These are phyloP conservation scores for Phytophthora rubi DNA, from an alignment of 352 stramenopile species.

Conservation along the genomic window DNA sequence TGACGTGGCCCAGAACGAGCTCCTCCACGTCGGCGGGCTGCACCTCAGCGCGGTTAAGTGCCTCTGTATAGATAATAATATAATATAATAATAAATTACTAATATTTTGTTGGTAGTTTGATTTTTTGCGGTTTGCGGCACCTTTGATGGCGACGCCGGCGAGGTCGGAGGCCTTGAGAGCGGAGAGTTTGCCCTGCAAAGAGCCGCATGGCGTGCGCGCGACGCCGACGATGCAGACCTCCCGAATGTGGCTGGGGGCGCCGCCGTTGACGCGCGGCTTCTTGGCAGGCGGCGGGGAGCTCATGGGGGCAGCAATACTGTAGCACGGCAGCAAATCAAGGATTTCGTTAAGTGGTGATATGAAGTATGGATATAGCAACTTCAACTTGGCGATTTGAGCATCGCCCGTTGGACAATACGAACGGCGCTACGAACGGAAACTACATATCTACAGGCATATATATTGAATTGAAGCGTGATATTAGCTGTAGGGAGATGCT, in stretches of 20 bases:
- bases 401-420: too few species aligned
- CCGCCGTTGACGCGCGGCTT: constrained; percentile 18
- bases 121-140: constrained; percentile 3
- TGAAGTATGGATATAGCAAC: neutral
- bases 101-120: too few species aligned
- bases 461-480: too few species aligned
- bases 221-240: constrained; percentile 94
- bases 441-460: too few species aligned
- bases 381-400: neutral
- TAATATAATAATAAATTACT: too few species aligned
- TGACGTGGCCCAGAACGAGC: constrained; percentile 95
- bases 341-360: constrained; percentile 9
- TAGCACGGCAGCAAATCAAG: too few species aligned
- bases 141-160: constrained; percentile 87
- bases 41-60: constrained; percentile 58
- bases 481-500: too few species aligned
- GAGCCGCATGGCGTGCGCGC: constrained; percentile 94
- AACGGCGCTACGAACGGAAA: too few species aligned
- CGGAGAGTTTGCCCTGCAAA: constrained; percentile 89
- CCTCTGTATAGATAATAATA: constrained; percentile 27
- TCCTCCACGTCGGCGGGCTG: constrained; percentile 85
- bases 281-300: constrained; percentile 27
- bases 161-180: constrained; percentile 90
- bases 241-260: constrained; percentile 28
- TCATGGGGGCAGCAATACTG: constrained; percentile 13